These are phyloP conservation scores for Neoscytalidium dimidiatum DNA, from an alignment of 2,329 filamentous ascomycete species.

Conservation along the genomic window DNA sequence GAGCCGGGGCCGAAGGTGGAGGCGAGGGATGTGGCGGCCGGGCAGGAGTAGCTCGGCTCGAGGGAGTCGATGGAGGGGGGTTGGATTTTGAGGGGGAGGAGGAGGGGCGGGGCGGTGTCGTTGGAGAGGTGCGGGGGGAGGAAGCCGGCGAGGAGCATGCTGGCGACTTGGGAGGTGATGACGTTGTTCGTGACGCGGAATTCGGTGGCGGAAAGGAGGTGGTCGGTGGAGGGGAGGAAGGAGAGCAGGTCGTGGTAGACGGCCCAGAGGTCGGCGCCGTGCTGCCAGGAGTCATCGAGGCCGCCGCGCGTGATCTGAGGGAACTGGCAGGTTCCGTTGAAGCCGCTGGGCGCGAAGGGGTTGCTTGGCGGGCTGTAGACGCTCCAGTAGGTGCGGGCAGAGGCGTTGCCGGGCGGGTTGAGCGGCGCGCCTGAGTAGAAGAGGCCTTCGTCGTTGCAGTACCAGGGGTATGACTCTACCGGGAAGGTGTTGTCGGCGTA, in stretches of 20 bases:
- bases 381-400: conserved; percentile 65
- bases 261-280: conserved; percentile 74
- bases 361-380: conserved; percentile 64
- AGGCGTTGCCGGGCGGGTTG: conserved; percentile 44
- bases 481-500: conserved; percentile 79
- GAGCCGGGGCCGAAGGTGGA: conserved; percentile 46
- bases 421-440: conserved; percentile 69
- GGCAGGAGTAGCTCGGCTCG: conserved; percentile 72
- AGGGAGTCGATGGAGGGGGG: conserved; percentile 67
- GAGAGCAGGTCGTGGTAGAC: conserved; percentile 71
- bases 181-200: conserved; percentile 81
- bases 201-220: conserved; percentile 44
- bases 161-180: conserved; percentile 79
- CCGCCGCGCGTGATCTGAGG: conserved; percentile 76
- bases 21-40: conserved; percentile 50
- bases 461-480: conserved; percentile 70
- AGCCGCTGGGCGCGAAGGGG: conserved; percentile 66
- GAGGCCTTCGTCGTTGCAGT: conserved; percentile 69
- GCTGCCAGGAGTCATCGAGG: conserved; percentile 72
- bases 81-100: conserved; percentile 47
- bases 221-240: conserved; percentile 57
- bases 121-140: conserved; percentile 43
- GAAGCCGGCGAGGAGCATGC: conserved; percentile 74
- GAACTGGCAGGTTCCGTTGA: conserved; percentile 75
- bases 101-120: conserved; percentile 23